phyloP scores from a whole-genome alignment of 768 basidiomycete genomes.

The Pulveroboletus frians region DNA sequence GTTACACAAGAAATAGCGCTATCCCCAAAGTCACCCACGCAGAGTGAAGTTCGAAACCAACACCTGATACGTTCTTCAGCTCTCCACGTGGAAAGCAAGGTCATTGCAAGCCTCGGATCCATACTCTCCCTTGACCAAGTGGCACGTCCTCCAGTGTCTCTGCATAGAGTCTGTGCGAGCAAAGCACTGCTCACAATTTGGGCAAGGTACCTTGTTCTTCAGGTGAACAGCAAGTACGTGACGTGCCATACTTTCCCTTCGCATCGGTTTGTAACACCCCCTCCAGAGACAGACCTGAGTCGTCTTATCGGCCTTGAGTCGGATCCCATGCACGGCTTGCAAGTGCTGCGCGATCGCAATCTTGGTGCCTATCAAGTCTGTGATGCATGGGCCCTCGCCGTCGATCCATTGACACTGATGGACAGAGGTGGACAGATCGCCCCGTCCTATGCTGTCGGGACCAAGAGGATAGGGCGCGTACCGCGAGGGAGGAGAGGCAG shows the following conservation, averaged over 20 bases:
- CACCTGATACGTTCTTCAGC: background rate
- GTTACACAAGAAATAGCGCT: background rate
- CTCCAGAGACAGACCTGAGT: slow-evolving; percentile 14
- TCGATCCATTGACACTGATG: slow-evolving; percentile 14
- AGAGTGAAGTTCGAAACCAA: background rate
- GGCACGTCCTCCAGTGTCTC: slow-evolving; percentile 19
- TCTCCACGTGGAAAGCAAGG: background rate
- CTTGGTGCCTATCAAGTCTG: slow-evolving; percentile 1
- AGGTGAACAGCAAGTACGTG: slow-evolving; percentile 24
- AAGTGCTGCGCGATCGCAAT: slow-evolving; percentile 13
- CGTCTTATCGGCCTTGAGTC: slow-evolving; percentile 7
- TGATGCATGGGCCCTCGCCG: background rate
- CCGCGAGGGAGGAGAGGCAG: background rate
- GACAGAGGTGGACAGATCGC: background rate
- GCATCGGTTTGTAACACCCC: slow-evolving; percentile 16
- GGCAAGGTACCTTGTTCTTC: slow-evolving; percentile 16
- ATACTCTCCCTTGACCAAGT: background rate
- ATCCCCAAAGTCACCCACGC: background rate
- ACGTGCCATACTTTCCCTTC: slow-evolving; percentile 22
- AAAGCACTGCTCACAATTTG: slow-evolving; percentile 15
- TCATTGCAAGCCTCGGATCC: background rate
- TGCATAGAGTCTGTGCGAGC: slow-evolving; percentile 24
- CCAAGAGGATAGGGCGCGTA: slow-evolving; percentile 6
- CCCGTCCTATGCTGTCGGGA: background rate
- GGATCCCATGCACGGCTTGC: slow-evolving; percentile 3